Conservation (phyloP, 2,329 filamentous ascomycete species). For the Lachnellula cervina region DNA sequence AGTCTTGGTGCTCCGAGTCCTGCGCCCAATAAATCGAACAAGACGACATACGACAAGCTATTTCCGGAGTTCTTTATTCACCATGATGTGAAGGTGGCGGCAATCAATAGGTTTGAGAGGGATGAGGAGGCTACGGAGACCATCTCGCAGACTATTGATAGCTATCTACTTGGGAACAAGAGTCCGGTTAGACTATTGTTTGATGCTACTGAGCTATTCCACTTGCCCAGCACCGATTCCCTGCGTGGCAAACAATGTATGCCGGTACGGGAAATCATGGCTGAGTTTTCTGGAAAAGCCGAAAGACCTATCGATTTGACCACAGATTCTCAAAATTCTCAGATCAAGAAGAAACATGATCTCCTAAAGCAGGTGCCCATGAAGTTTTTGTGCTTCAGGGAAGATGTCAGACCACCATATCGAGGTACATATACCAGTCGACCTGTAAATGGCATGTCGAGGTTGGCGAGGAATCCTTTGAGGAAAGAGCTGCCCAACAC, state of each 20-base stretch:
- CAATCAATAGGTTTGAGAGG: slow-evolving; percentile 47
- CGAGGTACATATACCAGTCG: slow-evolving; percentile 60
- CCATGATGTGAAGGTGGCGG: slow-evolving; percentile 66
- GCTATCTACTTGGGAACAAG: slow-evolving; percentile 45
- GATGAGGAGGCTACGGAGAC: slow-evolving; percentile 51
- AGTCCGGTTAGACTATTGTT: slow-evolving; percentile 42
- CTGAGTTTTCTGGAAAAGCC: slow-evolving; percentile 21
- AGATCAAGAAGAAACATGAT: slow-evolving; percentile 24
- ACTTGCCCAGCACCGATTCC: slow-evolving; percentile 35
- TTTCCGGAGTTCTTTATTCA: slow-evolving; percentile 83
- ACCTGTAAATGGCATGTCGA: slow-evolving; percentile 40
- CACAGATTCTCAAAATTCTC: slow-evolving; percentile 27
- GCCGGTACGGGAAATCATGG: slow-evolving; percentile 30
- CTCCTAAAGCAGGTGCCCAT: slow-evolving; percentile 24
- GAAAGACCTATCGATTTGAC: slow-evolving; percentile 29
- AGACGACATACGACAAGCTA: slow-evolving; percentile 55
- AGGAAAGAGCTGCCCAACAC: slow-evolving; percentile 52
- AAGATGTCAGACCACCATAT: slow-evolving; percentile 66
- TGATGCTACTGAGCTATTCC: slow-evolving; percentile 42
- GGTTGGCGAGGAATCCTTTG: slow-evolving; percentile 50
- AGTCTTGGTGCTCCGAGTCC: slow-evolving; percentile 11
- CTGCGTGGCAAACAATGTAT: slow-evolving; percentile 39
- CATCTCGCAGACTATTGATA: slow-evolving; percentile 49
- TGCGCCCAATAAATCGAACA: slow-evolving; percentile 27
- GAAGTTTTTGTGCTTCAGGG: slow-evolving; percentile 43